Evolutionary conservation across 2,329 filamentous ascomycete genomes (phyloP), one percentile per base, ranked within the genome.

Genomic region (Lasiodiplodia sp.): DNA sequence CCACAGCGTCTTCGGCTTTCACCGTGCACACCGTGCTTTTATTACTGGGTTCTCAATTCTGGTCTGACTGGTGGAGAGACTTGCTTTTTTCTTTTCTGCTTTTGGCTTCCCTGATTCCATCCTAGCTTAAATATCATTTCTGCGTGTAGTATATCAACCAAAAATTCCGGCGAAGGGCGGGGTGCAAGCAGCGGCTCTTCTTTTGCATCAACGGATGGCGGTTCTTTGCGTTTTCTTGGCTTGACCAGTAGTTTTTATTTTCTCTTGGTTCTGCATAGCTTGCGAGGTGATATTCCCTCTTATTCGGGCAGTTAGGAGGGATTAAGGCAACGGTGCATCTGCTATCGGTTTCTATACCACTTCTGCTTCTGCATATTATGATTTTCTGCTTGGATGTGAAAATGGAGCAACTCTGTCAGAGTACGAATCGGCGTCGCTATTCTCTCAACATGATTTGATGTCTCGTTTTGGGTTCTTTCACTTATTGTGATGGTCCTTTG

Each of bases 251-350:
- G 34, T 47, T 16, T n/a, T n/a, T 51, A 8, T 21, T 47, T 47
- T 6, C 18, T 47, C 44, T 47, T 7, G 37, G 28, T 47, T 58
- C 31, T 65, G 63, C 63, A 66, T 67, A 60, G 65, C 65, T 67
- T 58, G 65, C 65, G 53, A 25, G 44, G 51, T 47, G 52, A 18
- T 34, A 64, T 52, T 52, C 47, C 47, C 47, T 52, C 47, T 64
- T 40, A 28, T 49, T 40, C 21, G 11, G 63, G 63, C 34, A 56
- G 14, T 28, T 21, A 37, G 21, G 38, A 23, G 18, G 37, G 21
- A 12, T 14, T 16, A 10, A 52, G 47, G n/a, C 8, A 23, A 52
- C 37, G 60, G 60, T 51, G 60, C 60, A 64, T 64, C 40, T 52
- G 6, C 18, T 52, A 52, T 21, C n/a, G 60, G 28, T 53, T 66